Base-by-base conservation (phyloP, 163 green algal genomes). In the Scenedesmus sp. region DNA sequence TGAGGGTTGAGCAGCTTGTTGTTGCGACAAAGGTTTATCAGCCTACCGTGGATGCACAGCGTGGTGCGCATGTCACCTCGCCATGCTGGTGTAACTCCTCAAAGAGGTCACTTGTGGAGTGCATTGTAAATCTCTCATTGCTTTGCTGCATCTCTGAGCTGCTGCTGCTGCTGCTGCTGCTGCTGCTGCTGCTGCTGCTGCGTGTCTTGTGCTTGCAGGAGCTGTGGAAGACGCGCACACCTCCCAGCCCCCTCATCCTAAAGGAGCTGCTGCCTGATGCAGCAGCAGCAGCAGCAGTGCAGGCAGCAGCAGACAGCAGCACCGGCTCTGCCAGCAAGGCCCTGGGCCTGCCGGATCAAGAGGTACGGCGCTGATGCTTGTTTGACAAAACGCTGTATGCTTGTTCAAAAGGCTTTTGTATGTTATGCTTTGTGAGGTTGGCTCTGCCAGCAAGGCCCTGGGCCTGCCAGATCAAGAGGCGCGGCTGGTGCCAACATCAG, bases 201-300 rank as follows among this genome's bases (percentile, higher is more conserved):
- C 54, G 4, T 13, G 0, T 6, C 76, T 3, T 20, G 9, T 88
- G 83, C 56, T 46, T 57, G 67, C 95, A 99, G 95, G 96, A 98
- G 70, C 89, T 99, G 57, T 99, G 98, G 98, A 96, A 98, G 91
- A 94, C 91, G 10, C 93, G 98, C 0, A 79, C 81, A 2, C 94
- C 95, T 9, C 97, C 97, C 10, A 92, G 60, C 20, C 92, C 97
- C 3, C 93, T 99, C 55, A 15, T 91, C 10, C 92, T 98, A 12
- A 59, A 59, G 0, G 70, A 95, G 54, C 91, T 97, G 52, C 67
- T 96, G 67, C 81, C 84, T 4, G 67, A 82, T 13, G 79, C 20
- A n/a, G 60, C 77, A 88, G 59, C 82, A 84, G 82, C 55, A 52
- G 20, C 64, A 23, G 81, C 81, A 81, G 5, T 83, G 52, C 18